Conservation (phyloP, 2,329 filamentous ascomycete genomes). For the Tolypocladium sp. region DNA sequence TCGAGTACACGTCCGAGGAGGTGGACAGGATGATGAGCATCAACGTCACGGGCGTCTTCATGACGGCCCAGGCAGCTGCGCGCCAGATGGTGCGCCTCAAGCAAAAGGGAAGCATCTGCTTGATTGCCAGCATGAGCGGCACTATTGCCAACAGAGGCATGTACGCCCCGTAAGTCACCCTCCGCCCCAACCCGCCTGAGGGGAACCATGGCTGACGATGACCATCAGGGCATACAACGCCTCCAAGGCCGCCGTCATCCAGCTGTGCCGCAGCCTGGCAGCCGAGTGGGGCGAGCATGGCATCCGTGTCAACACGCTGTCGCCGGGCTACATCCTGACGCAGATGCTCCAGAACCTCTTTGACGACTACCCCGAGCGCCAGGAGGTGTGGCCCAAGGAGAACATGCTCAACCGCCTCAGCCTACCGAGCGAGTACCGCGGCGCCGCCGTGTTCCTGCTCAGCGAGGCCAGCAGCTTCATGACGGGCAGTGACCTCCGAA, state of each 20-base stretch:
- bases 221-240: slow-evolving; percentile 58
- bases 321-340: slow-evolving; percentile 71
- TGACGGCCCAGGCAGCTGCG: slow-evolving; percentile 84
- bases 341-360: slow-evolving; percentile 80
- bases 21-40: slow-evolving; percentile 72
- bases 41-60: slow-evolving; percentile 77
- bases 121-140: slow-evolving; percentile 65
- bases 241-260: slow-evolving; percentile 65
- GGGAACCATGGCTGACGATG: neutral
- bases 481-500: slow-evolving; percentile 62
- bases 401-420: slow-evolving; percentile 75
- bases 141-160: slow-evolving; percentile 55
- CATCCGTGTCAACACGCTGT: slow-evolving; percentile 75
- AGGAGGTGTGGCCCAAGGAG: slow-evolving; percentile 64
- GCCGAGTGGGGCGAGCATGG: slow-evolving; percentile 63
- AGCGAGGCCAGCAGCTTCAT: slow-evolving; percentile 65
- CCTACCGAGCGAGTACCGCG: slow-evolving; percentile 59
- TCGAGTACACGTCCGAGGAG: slow-evolving; percentile 71
- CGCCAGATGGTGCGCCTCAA: slow-evolving; percentile 58
- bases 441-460: slow-evolving; percentile 63
- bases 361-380: slow-evolving; percentile 60
- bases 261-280: slow-evolving; percentile 62
- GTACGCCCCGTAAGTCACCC: slow-evolving; percentile 44
- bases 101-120: slow-evolving; percentile 50
- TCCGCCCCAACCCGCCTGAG: neutral